A percentile compares a stretch with the other conserved stretches of the same genome.
Conservation (phyloP, 345 rosid genomes). For the Bruguiera parviflora region DNA sequence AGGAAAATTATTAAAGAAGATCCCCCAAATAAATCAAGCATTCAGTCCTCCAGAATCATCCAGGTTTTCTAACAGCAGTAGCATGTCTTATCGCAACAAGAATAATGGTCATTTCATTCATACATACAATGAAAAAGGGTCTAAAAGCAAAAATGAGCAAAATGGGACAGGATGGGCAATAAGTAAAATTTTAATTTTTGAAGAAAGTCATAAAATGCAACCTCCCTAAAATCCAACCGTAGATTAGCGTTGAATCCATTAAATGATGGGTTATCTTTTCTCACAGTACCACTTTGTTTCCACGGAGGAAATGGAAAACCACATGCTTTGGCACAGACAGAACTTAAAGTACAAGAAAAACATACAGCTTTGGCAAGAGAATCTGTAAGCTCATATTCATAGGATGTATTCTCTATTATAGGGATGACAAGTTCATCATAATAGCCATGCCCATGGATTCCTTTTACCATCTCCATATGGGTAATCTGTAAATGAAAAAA, state of each 20-base stretch:
- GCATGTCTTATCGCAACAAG: background rate
- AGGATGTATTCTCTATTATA: constrained; percentile 89
- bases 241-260: background rate
- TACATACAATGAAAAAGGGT: too few relatives aligned
- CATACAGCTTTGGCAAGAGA: constrained; percentile 86
- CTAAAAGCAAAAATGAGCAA: background rate
- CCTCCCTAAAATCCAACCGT: background rate
- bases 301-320: constrained; percentile 1
- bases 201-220: background rate
- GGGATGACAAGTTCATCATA: constrained; percentile 94
- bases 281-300: background rate
- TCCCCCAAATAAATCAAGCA: background rate
- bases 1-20: background rate
- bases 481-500: constrained; percentile 49
- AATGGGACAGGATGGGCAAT: background rate
- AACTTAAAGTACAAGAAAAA: background rate
- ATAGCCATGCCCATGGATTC: constrained; percentile 94
- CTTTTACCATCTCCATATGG: constrained; percentile 99
- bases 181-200: background rate
- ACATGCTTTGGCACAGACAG: background rate
- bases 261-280: background rate
- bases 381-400: constrained; percentile 85
- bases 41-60: background rate
- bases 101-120: too few relatives aligned
- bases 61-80: background rate